phyloP scores from a whole-genome alignment of 1,284 basidiomycete genomes.

The Pisolithus thermaeus region DNA sequence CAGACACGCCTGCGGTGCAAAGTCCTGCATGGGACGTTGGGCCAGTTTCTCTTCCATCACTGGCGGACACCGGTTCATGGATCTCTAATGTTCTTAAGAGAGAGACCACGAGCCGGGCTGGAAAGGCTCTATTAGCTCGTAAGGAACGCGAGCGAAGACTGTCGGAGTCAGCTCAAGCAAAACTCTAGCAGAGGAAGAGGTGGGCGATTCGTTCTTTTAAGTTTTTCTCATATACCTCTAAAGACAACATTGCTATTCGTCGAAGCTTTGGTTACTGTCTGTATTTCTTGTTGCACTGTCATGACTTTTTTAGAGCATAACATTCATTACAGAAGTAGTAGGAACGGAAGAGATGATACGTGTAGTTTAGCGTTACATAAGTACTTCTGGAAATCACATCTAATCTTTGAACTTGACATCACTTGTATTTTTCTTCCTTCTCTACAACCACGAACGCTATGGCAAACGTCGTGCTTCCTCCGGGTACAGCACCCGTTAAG shows the following conservation, averaged over 20 bases:
- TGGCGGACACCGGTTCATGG: constrained; percentile 79
- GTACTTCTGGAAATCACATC: not conserved
- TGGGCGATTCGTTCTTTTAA: not conserved
- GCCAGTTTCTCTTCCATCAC: constrained; percentile 54
- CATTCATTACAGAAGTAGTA: no score
- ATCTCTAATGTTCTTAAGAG: constrained; percentile 65
- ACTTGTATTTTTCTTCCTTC: not conserved
- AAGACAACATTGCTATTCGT: no score
- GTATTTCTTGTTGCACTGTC: no score
- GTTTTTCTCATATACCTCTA: not conserved
- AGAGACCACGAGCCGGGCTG: constrained; percentile 75
- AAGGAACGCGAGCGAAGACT: constrained; percentile 32
- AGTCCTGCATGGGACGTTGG: constrained; percentile 55
- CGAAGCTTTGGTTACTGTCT: no score
- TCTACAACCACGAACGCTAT: not conserved
- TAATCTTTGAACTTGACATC: not conserved
- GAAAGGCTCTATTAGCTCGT: constrained; percentile 66
- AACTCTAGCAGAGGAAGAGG: not conserved
- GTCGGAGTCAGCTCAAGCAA: constrained; percentile 18
- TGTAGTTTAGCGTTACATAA: no score
- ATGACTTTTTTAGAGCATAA: no score
- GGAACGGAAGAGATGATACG: no score
- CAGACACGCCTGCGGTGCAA: constrained; percentile 4
- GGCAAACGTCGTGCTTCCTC: constrained; percentile 13
- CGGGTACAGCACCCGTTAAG: constrained; percentile 72